Conservation (phyloP, 1,139 yeast species). For the Geotrichum cucujoidarum region DNA sequence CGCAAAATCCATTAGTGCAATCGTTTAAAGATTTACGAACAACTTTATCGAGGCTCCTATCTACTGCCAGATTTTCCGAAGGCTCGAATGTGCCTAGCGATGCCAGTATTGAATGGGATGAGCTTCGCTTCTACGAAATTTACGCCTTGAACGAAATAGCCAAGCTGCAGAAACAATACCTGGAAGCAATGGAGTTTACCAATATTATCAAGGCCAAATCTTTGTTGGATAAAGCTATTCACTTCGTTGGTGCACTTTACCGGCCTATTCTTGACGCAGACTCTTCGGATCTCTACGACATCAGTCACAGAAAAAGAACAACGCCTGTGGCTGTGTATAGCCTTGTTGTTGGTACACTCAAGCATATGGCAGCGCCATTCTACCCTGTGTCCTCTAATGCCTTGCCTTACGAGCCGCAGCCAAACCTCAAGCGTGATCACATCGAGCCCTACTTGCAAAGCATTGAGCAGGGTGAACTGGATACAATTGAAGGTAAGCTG, state of each 20-base stretch:
- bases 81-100: not conserved
- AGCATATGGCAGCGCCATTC: not conserved
- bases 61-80: no score
- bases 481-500: no score
- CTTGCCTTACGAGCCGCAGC: no score
- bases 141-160: conserved; percentile 1
- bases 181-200: not conserved
- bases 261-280: not conserved
- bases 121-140: conserved; percentile 2
- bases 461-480: no score
- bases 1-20: not conserved
- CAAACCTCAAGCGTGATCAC: no score
- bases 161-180: not conserved
- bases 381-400: no score
- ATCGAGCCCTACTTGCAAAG: no score
- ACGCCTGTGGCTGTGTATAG: not conserved
- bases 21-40: not conserved
- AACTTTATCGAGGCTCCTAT: not conserved
- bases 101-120: not conserved
- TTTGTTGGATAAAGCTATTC: not conserved
- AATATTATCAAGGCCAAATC: not conserved
- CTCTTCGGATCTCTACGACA: not conserved
- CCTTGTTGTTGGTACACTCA: not conserved
- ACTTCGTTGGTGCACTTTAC: conserved; percentile 1
- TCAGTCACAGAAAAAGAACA: no score